A percentile compares a stretch with the other conserved stretches of the same genome.
phyloP scores from a whole-genome alignment of 2,329 filamentous ascomycete genomes.

The Salinomyces thailandicus region DNA sequence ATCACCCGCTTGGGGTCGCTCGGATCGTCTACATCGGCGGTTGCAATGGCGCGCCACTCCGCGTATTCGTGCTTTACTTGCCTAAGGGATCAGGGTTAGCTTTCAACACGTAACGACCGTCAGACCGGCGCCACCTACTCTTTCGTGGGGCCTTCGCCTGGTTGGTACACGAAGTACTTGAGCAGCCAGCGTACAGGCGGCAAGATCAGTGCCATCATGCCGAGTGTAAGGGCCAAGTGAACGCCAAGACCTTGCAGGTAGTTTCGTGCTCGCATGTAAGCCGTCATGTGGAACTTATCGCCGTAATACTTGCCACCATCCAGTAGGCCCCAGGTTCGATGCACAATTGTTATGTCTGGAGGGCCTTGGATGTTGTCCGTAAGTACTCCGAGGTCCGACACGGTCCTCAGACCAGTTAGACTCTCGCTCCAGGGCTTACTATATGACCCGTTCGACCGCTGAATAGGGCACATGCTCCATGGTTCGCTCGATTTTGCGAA shows the following conservation, averaged over 20 bases:
- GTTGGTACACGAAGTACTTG: slow-evolving; percentile 38
- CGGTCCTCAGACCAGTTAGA: slow-evolving; percentile 42
- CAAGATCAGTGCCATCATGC: slow-evolving; percentile 37
- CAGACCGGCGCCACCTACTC: slow-evolving; percentile 25
- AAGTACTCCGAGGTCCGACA: slow-evolving; percentile 48
- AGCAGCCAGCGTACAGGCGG: slow-evolving; percentile 44
- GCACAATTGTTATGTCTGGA: slow-evolving; percentile 47
- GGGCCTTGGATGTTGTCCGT: slow-evolving; percentile 44
- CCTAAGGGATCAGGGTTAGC: slow-evolving; percentile 31
- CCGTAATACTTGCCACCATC: slow-evolving; percentile 45
- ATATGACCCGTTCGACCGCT: slow-evolving; percentile 24
- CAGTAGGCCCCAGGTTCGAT: slow-evolving; percentile 50
- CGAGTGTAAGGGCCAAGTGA: slow-evolving; percentile 39
- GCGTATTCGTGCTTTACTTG: slow-evolving; percentile 48
- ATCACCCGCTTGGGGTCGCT: slow-evolving; percentile 42
- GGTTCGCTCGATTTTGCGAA: slow-evolving; percentile 39
- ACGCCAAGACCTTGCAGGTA: slow-evolving; percentile 38
- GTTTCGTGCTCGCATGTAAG: slow-evolving; percentile 45
- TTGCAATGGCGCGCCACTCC: slow-evolving; percentile 54
- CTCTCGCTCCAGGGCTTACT: slow-evolving; percentile 28
- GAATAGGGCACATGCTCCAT: slow-evolving; percentile 41
- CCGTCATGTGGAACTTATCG: slow-evolving; percentile 46
- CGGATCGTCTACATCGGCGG: slow-evolving; percentile 43
- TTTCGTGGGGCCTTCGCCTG: slow-evolving; percentile 40
- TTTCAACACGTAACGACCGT: background rate